Evolutionary conservation across 2,329 filamentous ascomycete genomes (phyloP), one percentile per base, ranked within the genome.

Genomic region (Teratosphaeria nubilosa): DNA sequence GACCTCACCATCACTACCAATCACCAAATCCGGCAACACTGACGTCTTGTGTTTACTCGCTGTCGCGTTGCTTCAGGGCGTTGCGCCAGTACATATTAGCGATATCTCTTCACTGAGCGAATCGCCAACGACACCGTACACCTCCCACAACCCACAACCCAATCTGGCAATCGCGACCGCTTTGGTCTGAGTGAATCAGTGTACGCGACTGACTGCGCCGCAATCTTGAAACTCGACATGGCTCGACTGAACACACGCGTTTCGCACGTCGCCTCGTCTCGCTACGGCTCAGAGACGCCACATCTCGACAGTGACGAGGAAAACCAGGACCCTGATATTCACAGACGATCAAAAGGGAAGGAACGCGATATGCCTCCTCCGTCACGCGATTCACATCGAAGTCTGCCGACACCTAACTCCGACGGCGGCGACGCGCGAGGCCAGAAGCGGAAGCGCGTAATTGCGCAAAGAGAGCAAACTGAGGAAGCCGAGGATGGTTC

Each of bases 281-380:
- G 61, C 51, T 60, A 59, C 58, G 55, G 27, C 27, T 64, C 66
- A 4, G 57, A 54, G 25, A 63, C 62, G 27, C 59, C 65, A 32
- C 53, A 45, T 20, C 53, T 50, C 54, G 51, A 62, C 10, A 76
- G 75, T 10, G 77, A 79, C 62, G 77, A 78, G 61, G 77, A 80
- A 58, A 79, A 79, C 62, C 61, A 63, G 3, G 69, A 70, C 25
- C 68, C 65, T 48, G 41, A 11, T 30, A 60, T 62, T 60, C 51
- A 57, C 56, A 64, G 16, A 62, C 64, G 51, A 64, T 67, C 25
- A 16, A 82, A 81, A 63, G 75, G 77, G 58, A 79, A 75, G 58
- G 68, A 67, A 45, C 66, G 69, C 50, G 66, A 62, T 7, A 77
- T 79, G 73, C 68, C 57, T 20, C 55, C 58, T 27, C 58, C 68